Percentiles rank a stretch among this genome's conserved stretches.
phyloP scores from a whole-genome alignment of 1,284 basidiomycete species.

The Apiotrichum akiyoshidainum region DNA sequence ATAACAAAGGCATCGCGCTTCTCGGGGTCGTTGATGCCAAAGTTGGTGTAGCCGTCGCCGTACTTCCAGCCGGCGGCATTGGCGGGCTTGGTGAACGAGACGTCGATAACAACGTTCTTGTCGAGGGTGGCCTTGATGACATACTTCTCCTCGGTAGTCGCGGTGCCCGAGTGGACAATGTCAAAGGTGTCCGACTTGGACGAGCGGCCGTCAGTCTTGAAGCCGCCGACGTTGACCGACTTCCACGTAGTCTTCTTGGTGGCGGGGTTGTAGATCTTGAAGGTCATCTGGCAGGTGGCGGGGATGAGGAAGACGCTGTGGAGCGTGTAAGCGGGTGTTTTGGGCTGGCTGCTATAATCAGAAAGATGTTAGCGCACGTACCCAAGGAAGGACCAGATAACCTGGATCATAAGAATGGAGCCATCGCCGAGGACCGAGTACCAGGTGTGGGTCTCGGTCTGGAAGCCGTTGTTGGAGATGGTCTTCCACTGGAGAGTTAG shows the following conservation, averaged over 20 bases:
- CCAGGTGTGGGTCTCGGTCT: conserved; percentile 87
- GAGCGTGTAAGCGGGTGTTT: not conserved
- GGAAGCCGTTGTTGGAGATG: conserved; percentile 67
- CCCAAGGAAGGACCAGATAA: conserved; percentile 95
- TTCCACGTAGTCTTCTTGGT: conserved; percentile 80
- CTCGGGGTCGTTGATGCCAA: conserved; percentile 56
- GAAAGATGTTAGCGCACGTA: conserved; percentile 53
- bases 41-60: conserved; percentile 85
- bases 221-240: conserved; percentile 82
- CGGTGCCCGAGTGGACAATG: conserved; percentile 65
- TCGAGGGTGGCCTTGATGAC: conserved; percentile 75
- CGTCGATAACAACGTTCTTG: conserved; percentile 73
- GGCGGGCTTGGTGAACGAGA: conserved; percentile 69
- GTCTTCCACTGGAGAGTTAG: conserved; percentile 63
- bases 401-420: conserved; percentile 76
- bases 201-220: conserved; percentile 75
- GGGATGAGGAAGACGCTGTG: conserved; percentile 48
- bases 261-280: conserved; percentile 80
- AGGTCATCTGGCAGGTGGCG: conserved; percentile 92
- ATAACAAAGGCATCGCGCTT: conserved; percentile 82
- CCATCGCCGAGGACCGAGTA: conserved; percentile 85
- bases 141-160: conserved; percentile 67
- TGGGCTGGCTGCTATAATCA: too few relatives aligned
- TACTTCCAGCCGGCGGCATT: conserved; percentile 84
- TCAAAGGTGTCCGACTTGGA: conserved; percentile 83